Conservation (phyloP, 208 protist species). For the Porcisia deanei region DNA sequence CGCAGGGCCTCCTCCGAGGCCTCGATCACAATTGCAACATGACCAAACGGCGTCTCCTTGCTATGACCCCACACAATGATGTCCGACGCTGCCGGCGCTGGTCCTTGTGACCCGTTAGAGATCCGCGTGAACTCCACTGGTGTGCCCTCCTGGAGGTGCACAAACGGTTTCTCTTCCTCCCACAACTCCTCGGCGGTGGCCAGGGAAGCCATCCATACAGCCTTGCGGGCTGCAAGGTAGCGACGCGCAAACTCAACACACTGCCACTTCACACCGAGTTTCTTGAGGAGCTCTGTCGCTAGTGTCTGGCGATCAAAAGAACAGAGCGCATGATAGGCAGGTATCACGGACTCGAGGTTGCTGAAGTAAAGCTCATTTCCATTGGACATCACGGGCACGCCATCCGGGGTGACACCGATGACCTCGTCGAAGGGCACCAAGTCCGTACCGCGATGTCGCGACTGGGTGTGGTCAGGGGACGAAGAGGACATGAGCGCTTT, state of each 20-base stretch:
- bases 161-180: constrained; percentile 34
- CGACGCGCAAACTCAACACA: constrained; percentile 74
- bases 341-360: constrained; percentile 44
- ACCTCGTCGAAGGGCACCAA: constrained; percentile 59
- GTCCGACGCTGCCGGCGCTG: constrained; percentile 42
- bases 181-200: constrained; percentile 62
- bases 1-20: constrained; percentile 30
- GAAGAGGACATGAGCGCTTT: constrained; percentile 23
- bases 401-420: constrained; percentile 59
- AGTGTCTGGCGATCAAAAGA: constrained; percentile 33
- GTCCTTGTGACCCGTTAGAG: constrained; percentile 35
- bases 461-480: constrained; percentile 27
- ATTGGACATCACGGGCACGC: constrained; percentile 80
- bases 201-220: constrained; percentile 60
- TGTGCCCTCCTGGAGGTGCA: constrained; percentile 22
- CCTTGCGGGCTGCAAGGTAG: constrained; percentile 67
- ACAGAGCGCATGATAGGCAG: constrained; percentile 36
- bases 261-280: constrained; percentile 69
- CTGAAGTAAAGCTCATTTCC: constrained; percentile 58
- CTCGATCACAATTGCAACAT: constrained; percentile 63
- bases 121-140: constrained; percentile 34
- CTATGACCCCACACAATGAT: constrained; percentile 65
- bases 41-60: constrained; percentile 51
- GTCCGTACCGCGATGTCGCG: constrained; percentile 43
- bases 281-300: constrained; percentile 25